phyloP scores from a whole-genome alignment of 805 yeast species.

The Ogataea paradorogensis region DNA sequence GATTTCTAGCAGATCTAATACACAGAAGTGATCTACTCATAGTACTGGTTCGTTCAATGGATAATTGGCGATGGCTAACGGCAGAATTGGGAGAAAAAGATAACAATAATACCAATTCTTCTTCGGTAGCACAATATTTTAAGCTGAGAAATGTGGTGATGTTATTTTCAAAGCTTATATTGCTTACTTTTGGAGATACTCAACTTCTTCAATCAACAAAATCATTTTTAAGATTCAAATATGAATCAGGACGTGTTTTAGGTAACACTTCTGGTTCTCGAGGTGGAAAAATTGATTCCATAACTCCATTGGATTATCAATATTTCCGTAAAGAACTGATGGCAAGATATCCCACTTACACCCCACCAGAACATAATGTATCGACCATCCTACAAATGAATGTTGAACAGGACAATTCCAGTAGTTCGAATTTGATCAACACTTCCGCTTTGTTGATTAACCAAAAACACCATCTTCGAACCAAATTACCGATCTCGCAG shows the following conservation, averaged over 20 bases:
- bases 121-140: constrained; percentile 27
- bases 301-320: constrained; percentile 84
- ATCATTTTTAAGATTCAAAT: constrained; percentile 41
- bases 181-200: constrained; percentile 62
- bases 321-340: constrained; percentile 72
- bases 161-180: constrained; percentile 50
- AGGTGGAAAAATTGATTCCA: constrained; percentile 26
- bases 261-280: constrained; percentile 2
- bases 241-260: constrained; percentile 24
- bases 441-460: constrained; percentile 30
- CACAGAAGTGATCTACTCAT: constrained; percentile 39
- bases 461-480: constrained; percentile 31
- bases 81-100: constrained; percentile 24
- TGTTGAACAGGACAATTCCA: constrained; percentile 17
- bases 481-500: constrained; percentile 36
- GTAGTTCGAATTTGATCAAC: constrained; percentile 22
- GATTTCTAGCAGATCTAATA: constrained; percentile 9
- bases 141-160: constrained; percentile 56
- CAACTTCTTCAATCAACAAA: constrained; percentile 42
- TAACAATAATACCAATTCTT: constrained; percentile 5
- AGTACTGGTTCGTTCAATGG: constrained; percentile 48
- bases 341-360: constrained; percentile 71
- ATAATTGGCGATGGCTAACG: constrained; percentile 61
- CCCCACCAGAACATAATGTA: constrained; percentile 47
- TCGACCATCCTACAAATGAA: constrained; percentile 43